Conservation (phyloP, 2,329 filamentous ascomycete genomes). For the Akanthomyces muscarius region DNA sequence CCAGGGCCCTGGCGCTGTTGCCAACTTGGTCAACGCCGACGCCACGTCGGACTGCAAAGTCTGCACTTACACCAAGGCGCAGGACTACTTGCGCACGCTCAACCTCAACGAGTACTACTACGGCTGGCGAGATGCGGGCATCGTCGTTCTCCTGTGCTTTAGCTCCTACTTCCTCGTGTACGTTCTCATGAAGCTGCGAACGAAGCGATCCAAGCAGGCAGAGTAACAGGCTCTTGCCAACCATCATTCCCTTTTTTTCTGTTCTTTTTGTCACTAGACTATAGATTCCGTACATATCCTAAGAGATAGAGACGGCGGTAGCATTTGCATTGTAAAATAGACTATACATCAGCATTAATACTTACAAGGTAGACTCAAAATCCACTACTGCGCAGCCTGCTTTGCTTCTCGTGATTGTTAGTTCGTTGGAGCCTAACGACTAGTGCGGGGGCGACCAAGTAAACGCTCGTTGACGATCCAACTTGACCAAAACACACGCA, state of each 20-base stretch:
- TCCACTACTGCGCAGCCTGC: not conserved
- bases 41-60: conserved; percentile 54
- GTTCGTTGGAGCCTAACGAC: not conserved
- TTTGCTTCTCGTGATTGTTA: not conserved
- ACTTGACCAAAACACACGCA: not conserved
- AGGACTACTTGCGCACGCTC: conserved; percentile 56
- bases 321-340: not conserved
- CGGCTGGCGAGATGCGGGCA: conserved; percentile 63
- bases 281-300: not conserved
- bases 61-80: conserved; percentile 55
- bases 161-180: conserved; percentile 49
- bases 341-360: conserved; percentile 3
- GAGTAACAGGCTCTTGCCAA: conserved; percentile 26
- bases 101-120: conserved; percentile 59
- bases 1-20: conserved; percentile 39
- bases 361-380: not conserved
- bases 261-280: not conserved
- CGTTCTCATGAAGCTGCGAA: conserved; percentile 44
- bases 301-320: not conserved
- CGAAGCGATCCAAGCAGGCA: conserved; percentile 45
- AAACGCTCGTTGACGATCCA: not conserved
- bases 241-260: not conserved
- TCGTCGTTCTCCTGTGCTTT: conserved; percentile 53
- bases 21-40: conserved; percentile 57
- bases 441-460: not conserved